Conservation (phyloP, 805 yeast species). For the Hanseniaspora osmophila region DNA sequence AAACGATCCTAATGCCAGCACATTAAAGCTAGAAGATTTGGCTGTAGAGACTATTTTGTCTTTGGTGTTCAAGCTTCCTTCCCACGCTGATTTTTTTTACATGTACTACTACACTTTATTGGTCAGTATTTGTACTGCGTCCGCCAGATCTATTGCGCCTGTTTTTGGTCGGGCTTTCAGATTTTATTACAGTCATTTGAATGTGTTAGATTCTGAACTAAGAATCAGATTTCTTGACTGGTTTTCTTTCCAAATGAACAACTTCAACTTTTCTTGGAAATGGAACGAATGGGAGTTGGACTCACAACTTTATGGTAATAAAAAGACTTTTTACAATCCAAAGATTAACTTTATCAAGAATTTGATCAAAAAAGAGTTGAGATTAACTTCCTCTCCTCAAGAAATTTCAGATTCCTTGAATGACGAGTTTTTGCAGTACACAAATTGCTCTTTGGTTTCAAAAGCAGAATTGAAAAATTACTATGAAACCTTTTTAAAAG, state of each 20-base stretch:
- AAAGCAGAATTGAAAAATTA: constrained; percentile 23
- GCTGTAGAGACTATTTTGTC: constrained; percentile 72
- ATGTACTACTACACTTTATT: constrained; percentile 67
- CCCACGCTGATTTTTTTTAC: constrained; percentile 39
- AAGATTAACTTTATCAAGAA: constrained; percentile 59
- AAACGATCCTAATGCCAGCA: constrained; percentile 34
- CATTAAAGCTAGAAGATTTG: constrained; percentile 86
- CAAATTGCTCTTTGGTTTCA: constrained; percentile 27
- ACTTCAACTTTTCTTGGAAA: constrained; percentile 91
- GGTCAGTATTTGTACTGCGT: constrained; percentile 74
- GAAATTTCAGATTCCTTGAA: constrained; percentile 64
- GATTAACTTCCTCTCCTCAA: constrained; percentile 56
- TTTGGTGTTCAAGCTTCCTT: constrained; percentile 63
- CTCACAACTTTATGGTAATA: constrained; percentile 29
- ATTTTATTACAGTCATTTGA: constrained; percentile 57
- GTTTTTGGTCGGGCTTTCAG: constrained; percentile 87
- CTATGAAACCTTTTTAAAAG: constrained; percentile 22
- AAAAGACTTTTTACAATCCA: constrained; percentile 46
- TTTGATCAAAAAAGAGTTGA: constrained; percentile 67
- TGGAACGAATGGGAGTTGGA: constrained; percentile 88
- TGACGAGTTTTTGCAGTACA: constrained; percentile 34
- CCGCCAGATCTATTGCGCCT: constrained; percentile 78
- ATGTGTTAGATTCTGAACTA: constrained; percentile 57
- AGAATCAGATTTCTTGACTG: constrained; percentile 66
- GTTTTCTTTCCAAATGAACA: constrained; percentile 86